Conservation (phyloP, 2,329 filamentous ascomycete species). For the Aspergillus calidoustus region DNA sequence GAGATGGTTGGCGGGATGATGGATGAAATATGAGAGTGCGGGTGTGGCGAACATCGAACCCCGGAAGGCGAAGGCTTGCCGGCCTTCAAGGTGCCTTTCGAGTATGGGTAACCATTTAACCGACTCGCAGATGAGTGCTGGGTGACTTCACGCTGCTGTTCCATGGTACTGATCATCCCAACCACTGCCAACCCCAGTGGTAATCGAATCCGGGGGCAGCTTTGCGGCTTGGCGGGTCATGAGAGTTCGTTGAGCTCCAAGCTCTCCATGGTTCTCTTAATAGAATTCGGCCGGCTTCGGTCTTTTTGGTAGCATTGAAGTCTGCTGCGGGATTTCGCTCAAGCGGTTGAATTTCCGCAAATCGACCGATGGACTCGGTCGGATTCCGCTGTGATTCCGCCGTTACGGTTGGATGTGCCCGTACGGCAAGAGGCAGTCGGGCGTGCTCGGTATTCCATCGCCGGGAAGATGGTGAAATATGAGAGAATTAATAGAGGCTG, state of each 20-base stretch:
- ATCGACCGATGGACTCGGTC: too few relatives aligned
- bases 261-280: not conserved
- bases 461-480: too few relatives aligned
- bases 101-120: not conserved
- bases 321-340: too few relatives aligned
- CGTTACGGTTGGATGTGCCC: too few relatives aligned
- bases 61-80: not conserved
- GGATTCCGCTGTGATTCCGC: too few relatives aligned
- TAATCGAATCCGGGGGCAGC: not conserved
- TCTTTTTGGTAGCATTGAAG: too few relatives aligned
- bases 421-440: too few relatives aligned
- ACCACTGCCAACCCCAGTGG: not conserved
- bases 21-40: not conserved
- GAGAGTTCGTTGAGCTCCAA: not conserved
- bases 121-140: not conserved
- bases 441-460: too few relatives aligned
- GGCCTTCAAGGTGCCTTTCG: not conserved
- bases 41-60: not conserved
- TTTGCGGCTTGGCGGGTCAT: not conserved
- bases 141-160: not conserved
- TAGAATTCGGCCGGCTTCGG: too few relatives aligned
- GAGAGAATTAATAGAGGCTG: too few relatives aligned
- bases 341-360: too few relatives aligned
- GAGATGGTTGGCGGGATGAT: not conserved
- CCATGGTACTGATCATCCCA: not conserved